Evolutionary conservation across 768 basidiomycete species (phyloP), one percentile per base, ranked within the genome.

Genomic region (Russula olivacea): DNA sequence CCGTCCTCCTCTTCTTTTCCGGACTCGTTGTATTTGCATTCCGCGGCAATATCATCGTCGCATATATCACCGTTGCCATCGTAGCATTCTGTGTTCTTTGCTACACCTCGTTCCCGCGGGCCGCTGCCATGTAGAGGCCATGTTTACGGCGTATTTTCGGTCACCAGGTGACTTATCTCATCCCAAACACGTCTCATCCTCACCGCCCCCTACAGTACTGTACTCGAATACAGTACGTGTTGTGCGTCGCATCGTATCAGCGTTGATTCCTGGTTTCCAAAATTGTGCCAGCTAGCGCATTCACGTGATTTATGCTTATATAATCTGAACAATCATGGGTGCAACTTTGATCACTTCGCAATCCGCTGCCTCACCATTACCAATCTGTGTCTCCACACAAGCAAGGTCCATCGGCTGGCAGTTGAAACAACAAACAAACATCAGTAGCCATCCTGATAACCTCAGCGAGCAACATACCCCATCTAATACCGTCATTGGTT

Each of bases 311-410:
- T 23, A 14, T 19, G 19, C 12, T 34, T 57, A 57, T 14, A 36
- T 21, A 5, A 59, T 23, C 28, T 53, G 51, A 1, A 53, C 7
- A 10, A 70, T 67, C 47, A 81, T 64, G 58, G 74, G 68, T 81
- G 68, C 67, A 68, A 23, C 69, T 68, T 87, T 80, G 19, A 93
- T 69, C 59, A 98, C 82, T 74, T 99, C 93, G 72, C 96, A 98
- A 74, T 99, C 97, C 23, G 83, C 78, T 61, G 70, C 70, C 55
- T 84, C 81, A 1, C 89, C 89, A 61, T 90, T 81, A 7, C 93
- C 93, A 58, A 96, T 86, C 73, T 98, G 95, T 25, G 93, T 91
- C 74, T 98, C 96, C 10, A 98, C 83, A 70, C 96, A 98, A 10
- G 91, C 80, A 67, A 93, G 82, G 69, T 93, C 91, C 75, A 93